Evolutionary conservation across 805 yeast species (phyloP), one percentile per base, ranked within the genome.

Genomic region (Metschnikowia kunwiensis): DNA sequence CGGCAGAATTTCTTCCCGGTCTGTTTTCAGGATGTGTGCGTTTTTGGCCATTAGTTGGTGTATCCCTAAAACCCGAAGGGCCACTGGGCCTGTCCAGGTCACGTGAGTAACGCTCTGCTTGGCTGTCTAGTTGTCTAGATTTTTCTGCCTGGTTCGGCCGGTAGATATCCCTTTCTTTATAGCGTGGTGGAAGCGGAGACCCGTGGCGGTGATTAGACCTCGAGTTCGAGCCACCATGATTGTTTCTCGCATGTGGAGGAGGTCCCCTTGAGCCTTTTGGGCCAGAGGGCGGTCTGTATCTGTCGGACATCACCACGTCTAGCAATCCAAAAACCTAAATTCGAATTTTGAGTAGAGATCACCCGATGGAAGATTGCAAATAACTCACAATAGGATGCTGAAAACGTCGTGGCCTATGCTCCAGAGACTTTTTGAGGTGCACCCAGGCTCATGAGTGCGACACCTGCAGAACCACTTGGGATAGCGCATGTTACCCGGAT

Each of bases 281-380:
- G 17, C 50, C 53, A 3, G 49, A 13, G 6, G 53, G 53, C 14
- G 53, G 53, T 27, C 51, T 42, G 27, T 47, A 47, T 26, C 48
- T 40, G 29, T 49, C 53, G 11, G 53, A 47, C 51, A 47, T 47
- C 10, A n/a, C 20, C 15, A 11, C 16, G 13, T 22, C 13, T 11
- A 19, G 18, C 24, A 12, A 24, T 9, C 11, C 28, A 14, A n/a
- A n/a, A n/a, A n/a, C n/a, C n/a, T n/a, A n/a, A n/a, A n/a, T n/a
- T n/a, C n/a, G n/a, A n/a, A n/a, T n/a, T n/a, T n/a, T n/a, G n/a
- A 24, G 12, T 24, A 24, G 5, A 21, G 11, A 21, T 21, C n/a
- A 21, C n/a, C 9, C 24, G 11, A 9, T 9, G 11, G 24, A 21
- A 5, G 24, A 21, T 9, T 21, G 22, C 15, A 22, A 18, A 24